Base-by-base conservation (phyloP, 1,139 yeast species). In the Suhomyces taliae region DNA sequence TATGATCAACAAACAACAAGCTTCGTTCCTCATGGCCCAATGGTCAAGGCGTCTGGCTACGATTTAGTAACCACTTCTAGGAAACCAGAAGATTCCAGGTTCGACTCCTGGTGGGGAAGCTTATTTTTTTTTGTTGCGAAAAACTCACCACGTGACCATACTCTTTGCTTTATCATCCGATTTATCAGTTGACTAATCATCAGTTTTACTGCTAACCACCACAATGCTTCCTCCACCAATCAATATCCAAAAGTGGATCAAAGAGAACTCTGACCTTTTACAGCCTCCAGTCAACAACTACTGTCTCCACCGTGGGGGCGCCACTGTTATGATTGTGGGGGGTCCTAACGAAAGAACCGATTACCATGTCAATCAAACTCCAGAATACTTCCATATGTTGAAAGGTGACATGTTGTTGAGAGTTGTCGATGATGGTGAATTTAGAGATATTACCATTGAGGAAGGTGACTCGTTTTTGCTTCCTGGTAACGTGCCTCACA, bases 101-200 rank as follows among this genome's bases (percentile, higher is more conserved):
- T 85, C 90, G 88, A 85, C 85, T 85, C 90, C 90, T 85, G 90
- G 90, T 85, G 90, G 89, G 90, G 90, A 85, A 85, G 90, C 77
- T 76, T 67, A 54, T 61, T 66, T 74, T 76, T 74, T 40, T 26
- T 19, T 33, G 29, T 32, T 26, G 37, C 34, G 26, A 31, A 36
- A 24, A 15, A 2, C 8, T 19, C 32, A 11, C 12, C 39, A 36
- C 39, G 38, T 36, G 41, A 31, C 40, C 15, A 10, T 7, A 27
- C 8, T 4, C 27, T 5, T 15, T 8, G 11, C 8, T 31, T 9
- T 10, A 35, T 41, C 48, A 41, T 32, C 37, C 44, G 36, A 40
- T 41, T 14, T 15, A 10, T 11, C 24, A 29, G 9, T 12, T 12
- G 10, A 27, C 34, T 19, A 33, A 10, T 27, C 24, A 19, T 24